These are phyloP conservation scores for Rhodotorula mucilaginosa DNA, from an alignment of 1,284 basidiomycete species.

Conservation along the genomic window DNA sequence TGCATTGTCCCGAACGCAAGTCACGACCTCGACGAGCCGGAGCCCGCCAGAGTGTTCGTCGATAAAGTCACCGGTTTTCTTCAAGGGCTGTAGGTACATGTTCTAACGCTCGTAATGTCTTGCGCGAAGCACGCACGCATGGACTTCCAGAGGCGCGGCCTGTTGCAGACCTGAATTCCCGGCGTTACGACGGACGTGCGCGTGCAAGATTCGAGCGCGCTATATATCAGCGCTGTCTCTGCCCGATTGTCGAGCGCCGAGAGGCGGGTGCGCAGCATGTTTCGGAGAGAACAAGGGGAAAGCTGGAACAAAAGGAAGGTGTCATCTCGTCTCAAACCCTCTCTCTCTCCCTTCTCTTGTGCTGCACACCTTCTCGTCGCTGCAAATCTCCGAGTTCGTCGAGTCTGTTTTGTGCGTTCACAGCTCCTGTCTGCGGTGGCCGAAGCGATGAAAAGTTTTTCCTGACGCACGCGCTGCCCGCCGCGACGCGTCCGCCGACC, in stretches of 20 bases:
- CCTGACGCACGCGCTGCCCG: neutral
- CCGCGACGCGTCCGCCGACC: neutral
- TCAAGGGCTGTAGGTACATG: neutral
- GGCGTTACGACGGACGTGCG: too few relatives aligned
- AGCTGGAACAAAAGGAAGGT: neutral
- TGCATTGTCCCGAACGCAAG: neutral
- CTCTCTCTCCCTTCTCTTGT: neutral
- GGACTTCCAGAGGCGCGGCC: neutral
- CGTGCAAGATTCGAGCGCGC: too few relatives aligned
- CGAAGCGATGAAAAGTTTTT: neutral
- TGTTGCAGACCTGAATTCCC: neutral
- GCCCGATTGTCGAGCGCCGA: neutral
- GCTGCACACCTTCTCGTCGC: neutral
- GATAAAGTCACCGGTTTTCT: slow-evolving; percentile 1
- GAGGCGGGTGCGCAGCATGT: neutral
- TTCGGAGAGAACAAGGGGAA: neutral
- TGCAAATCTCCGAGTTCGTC: too few relatives aligned
- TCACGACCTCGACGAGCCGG: slow-evolving; percentile 7
- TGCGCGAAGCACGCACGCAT: neutral
- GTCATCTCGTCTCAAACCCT: neutral
- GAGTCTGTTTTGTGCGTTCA: too few relatives aligned
- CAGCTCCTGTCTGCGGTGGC: neutral
- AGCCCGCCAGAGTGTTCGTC: neutral
- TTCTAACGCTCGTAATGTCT: neutral
- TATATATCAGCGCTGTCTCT: neutral